Conservation (phyloP, 257 asterid genomes). For the Rhazya stricta region DNA sequence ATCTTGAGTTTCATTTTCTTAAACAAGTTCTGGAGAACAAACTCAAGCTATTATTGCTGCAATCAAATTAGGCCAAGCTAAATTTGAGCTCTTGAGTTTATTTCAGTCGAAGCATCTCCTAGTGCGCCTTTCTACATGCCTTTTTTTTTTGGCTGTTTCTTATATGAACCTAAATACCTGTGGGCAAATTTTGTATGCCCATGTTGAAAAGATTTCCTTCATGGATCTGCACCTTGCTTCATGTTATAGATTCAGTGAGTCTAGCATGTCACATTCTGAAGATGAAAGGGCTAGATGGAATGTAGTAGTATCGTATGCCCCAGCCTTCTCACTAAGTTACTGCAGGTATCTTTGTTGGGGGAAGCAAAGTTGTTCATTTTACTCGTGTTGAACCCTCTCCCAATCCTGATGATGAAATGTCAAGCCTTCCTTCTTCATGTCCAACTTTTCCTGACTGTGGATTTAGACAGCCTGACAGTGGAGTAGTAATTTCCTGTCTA, state of each 20-base stretch:
- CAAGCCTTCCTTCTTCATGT: conserved; percentile 38
- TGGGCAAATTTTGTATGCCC: not conserved
- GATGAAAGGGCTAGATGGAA: not conserved
- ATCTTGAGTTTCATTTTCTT: not conserved
- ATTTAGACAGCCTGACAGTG: conserved; percentile 62
- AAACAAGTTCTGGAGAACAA: not conserved
- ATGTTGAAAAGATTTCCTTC: not conserved
- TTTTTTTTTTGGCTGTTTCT: not conserved
- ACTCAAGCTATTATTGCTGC: not conserved
- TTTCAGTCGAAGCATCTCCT: not conserved
- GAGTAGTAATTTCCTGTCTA: conserved; percentile 76
- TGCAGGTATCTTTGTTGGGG: conserved; percentile 83
- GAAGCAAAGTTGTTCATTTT: conserved; percentile 88
- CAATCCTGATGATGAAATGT: conserved; percentile 28
- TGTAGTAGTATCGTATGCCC: not conserved
- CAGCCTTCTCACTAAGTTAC: not conserved
- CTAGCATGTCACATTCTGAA: not conserved
- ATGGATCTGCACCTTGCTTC: not conserved
- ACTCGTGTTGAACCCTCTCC: conserved; percentile 48
- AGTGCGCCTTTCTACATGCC: not conserved
- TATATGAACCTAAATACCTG: not conserved
- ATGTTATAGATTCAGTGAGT: not conserved
- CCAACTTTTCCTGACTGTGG: conserved; percentile 84
- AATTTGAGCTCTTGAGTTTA: not conserved
- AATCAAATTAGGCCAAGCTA: not conserved